A percentile compares a stretch with the other conserved stretches of the same genome.
Evolutionary conservation across 2,329 filamentous ascomycete genomes (phyloP).

Genomic region (Fusarium sp.): DNA sequence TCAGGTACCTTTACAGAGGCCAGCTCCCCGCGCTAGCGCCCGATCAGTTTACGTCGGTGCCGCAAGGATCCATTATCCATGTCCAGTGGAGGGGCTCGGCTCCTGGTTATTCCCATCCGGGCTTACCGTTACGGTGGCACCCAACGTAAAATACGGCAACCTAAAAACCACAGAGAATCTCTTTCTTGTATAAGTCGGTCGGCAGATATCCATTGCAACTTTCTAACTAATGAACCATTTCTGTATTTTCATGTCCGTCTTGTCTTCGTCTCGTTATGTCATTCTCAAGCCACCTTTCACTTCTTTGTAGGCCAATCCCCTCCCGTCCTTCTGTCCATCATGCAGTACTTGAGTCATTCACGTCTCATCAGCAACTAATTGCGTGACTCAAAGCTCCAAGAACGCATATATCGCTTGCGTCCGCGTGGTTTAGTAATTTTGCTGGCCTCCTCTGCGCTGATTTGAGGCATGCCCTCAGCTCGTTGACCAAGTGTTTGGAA

Average conservation of each 20-base stretch:
- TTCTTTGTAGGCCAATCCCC: neutral
- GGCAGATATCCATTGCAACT: neutral
- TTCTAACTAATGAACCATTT: neutral
- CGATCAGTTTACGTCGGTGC: slow-evolving; percentile 12
- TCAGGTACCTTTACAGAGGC: slow-evolving; percentile 17
- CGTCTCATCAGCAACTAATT: neutral
- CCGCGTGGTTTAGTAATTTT: neutral
- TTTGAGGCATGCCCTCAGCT: neutral
- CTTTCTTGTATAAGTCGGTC: neutral
- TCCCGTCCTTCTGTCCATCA: neutral
- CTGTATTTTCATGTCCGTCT: neutral
- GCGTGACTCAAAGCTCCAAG: slow-evolving; percentile 3
- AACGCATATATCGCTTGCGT: slow-evolving; percentile 3
- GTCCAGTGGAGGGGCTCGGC: slow-evolving; percentile 15
- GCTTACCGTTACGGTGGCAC: neutral
- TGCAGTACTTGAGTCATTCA: neutral
- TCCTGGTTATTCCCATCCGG: slow-evolving; percentile 9
- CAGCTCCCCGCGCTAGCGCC: slow-evolving; percentile 41
- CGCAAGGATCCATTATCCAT: neutral
- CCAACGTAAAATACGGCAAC: neutral
- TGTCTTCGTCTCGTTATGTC: neutral
- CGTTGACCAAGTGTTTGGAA: slow-evolving; percentile 1
- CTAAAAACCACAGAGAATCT: neutral
- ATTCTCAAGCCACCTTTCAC: neutral
- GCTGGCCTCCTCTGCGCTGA: neutral